Percentiles rank a stretch among this genome's conserved stretches.
These are phyloP conservation scores for Ascosphaera pollenicola DNA, from an alignment of 2,329 filamentous ascomycete genomes.

Conservation along the genomic window DNA sequence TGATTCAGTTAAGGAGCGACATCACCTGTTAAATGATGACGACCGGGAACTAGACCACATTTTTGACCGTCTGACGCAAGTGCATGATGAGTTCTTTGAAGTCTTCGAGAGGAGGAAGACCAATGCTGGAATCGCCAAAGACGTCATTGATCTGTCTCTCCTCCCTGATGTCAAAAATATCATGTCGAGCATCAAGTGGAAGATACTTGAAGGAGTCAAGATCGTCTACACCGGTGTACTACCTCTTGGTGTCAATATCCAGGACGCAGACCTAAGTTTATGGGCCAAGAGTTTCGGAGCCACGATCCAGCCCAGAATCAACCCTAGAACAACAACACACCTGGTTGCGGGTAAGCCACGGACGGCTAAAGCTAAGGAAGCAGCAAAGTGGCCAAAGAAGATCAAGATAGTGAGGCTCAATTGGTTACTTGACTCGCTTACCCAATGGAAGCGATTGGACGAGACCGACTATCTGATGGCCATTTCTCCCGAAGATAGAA, in stretches of 20 bases:
- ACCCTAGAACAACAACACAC: slow-evolving; percentile 23
- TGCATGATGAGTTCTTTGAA: slow-evolving; percentile 66
- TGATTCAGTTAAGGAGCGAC: slow-evolving; percentile 26
- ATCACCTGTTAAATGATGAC: slow-evolving; percentile 69
- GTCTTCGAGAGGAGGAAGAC: slow-evolving; percentile 43
- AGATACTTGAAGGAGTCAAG: slow-evolving; percentile 50
- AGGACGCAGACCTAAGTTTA: slow-evolving; percentile 64
- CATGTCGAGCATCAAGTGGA: slow-evolving; percentile 60
- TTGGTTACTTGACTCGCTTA: slow-evolving; percentile 73
- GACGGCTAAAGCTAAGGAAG: slow-evolving; percentile 79
- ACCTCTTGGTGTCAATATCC: slow-evolving; percentile 56
- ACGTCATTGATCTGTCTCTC: slow-evolving; percentile 29
- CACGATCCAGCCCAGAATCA: slow-evolving; percentile 23
- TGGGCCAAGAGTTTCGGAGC: slow-evolving; percentile 80
- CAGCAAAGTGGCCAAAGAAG: slow-evolving; percentile 44
- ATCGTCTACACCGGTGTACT: slow-evolving; percentile 85
- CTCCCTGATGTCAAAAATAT: slow-evolving; percentile 73
- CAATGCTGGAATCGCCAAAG: slow-evolving; percentile 21
- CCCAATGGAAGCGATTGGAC: slow-evolving; percentile 59
- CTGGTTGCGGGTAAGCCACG: slow-evolving; percentile 37
- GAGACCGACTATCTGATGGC: slow-evolving; percentile 60
- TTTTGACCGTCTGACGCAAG: slow-evolving; percentile 47
- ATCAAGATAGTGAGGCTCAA: slow-evolving; percentile 83
- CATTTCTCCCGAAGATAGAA: slow-evolving; percentile 47
- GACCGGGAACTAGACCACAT: slow-evolving; percentile 64